Base-by-base conservation (phyloP, 106 monocot species). In the Platanthera zijinensis region DNA sequence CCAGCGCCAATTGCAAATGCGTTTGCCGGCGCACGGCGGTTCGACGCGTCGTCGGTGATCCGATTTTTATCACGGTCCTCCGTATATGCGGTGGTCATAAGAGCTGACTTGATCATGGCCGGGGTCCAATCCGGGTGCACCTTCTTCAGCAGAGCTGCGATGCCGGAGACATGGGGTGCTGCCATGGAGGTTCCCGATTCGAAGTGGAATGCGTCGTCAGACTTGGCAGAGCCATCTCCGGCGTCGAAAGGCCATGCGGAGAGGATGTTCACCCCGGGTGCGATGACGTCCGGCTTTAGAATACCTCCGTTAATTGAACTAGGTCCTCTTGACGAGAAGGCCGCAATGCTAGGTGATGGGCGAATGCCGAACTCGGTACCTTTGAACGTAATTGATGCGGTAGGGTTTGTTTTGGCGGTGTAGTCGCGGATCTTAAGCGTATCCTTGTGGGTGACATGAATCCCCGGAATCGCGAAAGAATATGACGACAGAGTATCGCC, bases 51-150 rank as follows among this genome's bases (percentile, higher is more conserved):
- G n/a, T 72, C 52, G 21, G 48, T 53, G 59, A 81, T 81, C 9
- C 2, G 19, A 5, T 15, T 48, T 8, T 64, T 70, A 22, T 76
- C 75, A 18, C 46, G 66, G n/a, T 64, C 57, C 2, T 21, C 22
- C 22, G 18, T 30, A 57, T 8, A 28, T 13, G 81, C 75, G 3
- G 81, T 56, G 3, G 81, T 81, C 81, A 81, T 81, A 46, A 81
- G 76, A 6, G 81, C 81, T 1, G 81, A 81, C 69, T 81, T 81
- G 67, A 81, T 81, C 8, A 56, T 69, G 3, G 81, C 81, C 0
- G 81, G 81, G 12, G 81, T 76, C 81, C 81, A 81, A 15, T 81
- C 81, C 0, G 69, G 75, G 19, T 81, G 81, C 9, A 28, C 1
- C 18, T 48, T 75, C 13, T 70, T 76, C 3, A 81, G 56, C 6